Percentiles rank a stretch among this genome's conserved stretches.
Conservation (phyloP, 2,329 filamentous ascomycete species). For the Claviceps pusilla region DNA sequence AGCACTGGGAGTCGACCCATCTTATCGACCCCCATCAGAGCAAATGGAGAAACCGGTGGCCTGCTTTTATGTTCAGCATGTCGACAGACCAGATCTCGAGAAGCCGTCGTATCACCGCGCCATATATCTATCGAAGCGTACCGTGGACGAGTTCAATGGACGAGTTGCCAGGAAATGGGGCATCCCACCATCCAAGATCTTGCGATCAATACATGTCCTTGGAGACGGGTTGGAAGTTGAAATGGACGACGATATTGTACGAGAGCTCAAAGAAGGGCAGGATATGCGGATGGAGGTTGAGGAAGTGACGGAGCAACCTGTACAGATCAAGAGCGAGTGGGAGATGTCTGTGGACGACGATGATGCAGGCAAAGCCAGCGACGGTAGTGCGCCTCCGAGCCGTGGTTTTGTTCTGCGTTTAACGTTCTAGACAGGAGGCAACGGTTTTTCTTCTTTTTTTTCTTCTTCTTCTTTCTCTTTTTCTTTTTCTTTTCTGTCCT, state of each 20-base stretch:
- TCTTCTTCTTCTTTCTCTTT: too few relatives aligned
- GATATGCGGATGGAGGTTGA: conserved; percentile 67
- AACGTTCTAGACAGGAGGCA: conserved; percentile 5
- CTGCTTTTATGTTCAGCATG: conserved; percentile 68
- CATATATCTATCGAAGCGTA: conserved; percentile 69
- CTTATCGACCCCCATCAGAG: conserved; percentile 67
- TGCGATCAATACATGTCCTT: conserved; percentile 57
- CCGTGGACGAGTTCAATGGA: conserved; percentile 55
- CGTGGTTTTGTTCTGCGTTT: conserved; percentile 9
- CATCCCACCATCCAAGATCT: conserved; percentile 56
- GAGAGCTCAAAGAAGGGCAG: conserved; percentile 73
- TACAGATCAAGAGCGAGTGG: conserved; percentile 39
- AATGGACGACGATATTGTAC: conserved; percentile 79
- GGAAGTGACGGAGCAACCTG: conserved; percentile 24
- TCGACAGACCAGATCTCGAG: conserved; percentile 32
- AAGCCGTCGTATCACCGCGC: conserved; percentile 60
- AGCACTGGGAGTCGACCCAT: conserved; percentile 74
- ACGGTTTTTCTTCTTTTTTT: too few relatives aligned
- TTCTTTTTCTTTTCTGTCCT: too few relatives aligned
- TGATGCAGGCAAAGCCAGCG: conserved; percentile 15
- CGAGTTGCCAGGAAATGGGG: conserved; percentile 67
- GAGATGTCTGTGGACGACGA: conserved; percentile 41
- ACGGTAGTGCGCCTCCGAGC: conserved; percentile 7
- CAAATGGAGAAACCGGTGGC: conserved; percentile 58
- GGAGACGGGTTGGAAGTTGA: conserved; percentile 65